These are phyloP conservation scores for Sistotremastrum niveocremeum DNA, from an alignment of 768 basidiomycete genomes.

Conservation along the genomic window DNA sequence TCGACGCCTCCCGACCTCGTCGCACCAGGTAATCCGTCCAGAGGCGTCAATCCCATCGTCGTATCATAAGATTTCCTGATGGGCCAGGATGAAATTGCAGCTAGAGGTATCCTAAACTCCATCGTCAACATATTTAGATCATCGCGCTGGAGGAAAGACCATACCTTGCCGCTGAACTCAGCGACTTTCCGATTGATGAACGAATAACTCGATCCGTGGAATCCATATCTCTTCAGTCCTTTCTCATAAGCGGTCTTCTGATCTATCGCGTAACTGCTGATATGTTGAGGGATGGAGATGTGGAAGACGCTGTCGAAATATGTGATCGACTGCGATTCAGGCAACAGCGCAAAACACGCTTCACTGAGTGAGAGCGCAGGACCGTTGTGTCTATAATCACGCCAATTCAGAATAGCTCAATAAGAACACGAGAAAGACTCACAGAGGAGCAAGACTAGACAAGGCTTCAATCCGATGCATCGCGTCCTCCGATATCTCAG, in stretches of 20 bases:
- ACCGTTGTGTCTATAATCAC: constrained; percentile 41
- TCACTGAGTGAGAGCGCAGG: constrained; percentile 46
- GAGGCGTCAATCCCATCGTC: constrained; percentile 83
- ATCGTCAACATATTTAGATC: too few species aligned
- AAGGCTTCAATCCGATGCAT: constrained; percentile 62
- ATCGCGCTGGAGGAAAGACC: too few species aligned
- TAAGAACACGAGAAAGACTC: constrained; percentile 17
- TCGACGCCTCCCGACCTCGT: constrained; percentile 78
- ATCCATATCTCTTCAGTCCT: constrained; percentile 80
- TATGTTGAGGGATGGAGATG: constrained; percentile 56
- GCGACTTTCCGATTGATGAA: constrained; percentile 55
- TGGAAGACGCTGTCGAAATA: constrained; percentile 88
- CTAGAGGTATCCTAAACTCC: neutral
- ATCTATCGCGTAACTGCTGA: constrained; percentile 69
- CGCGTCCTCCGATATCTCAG: constrained; percentile 52
- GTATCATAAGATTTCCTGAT: constrained; percentile 69
- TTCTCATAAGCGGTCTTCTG: constrained; percentile 44
- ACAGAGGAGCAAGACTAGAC: constrained; percentile 72
- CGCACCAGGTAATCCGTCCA: constrained; percentile 81
- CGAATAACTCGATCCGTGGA: constrained; percentile 73
- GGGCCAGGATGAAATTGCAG: constrained; percentile 17
- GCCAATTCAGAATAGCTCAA: constrained; percentile 5
- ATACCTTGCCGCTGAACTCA: constrained; percentile 40
- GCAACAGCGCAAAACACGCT: constrained; percentile 47
- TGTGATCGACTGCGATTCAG: constrained; percentile 58